phyloP scores from a whole-genome alignment of 2,329 filamentous ascomycete species.

The Ceratocystis lukuohia region DNA sequence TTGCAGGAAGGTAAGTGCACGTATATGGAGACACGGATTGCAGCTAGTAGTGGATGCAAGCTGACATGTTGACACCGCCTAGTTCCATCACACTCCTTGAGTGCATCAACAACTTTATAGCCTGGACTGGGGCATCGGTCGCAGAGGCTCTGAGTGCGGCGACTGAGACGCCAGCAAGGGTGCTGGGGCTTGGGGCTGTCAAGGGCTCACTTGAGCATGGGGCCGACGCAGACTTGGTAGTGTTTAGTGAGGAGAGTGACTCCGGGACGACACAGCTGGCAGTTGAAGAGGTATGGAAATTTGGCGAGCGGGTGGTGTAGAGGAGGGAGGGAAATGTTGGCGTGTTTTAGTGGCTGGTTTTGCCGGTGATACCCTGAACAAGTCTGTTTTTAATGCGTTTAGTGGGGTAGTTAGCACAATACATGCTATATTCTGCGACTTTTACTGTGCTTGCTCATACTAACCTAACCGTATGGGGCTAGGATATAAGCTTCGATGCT shows the following conservation, averaged over 20 bases:
- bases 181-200: conserved; percentile 52
- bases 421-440: too few relatives aligned
- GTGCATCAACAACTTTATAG: conserved; percentile 69
- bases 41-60: neutral
- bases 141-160: conserved; percentile 58
- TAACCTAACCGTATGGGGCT: too few relatives aligned
- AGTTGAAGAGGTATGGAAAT: conserved; percentile 72
- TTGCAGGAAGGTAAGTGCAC: conserved; percentile 54
- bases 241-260: conserved; percentile 43
- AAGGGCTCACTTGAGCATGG: conserved; percentile 55
- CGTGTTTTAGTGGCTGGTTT: neutral
- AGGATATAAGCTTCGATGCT: too few relatives aligned
- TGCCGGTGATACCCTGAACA: too few relatives aligned
- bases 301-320: conserved; percentile 41
- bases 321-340: neutral
- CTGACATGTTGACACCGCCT: neutral
- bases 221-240: conserved; percentile 55
- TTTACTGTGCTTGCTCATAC: too few relatives aligned
- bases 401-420: too few relatives aligned
- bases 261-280: conserved; percentile 39
- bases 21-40: neutral
- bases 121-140: conserved; percentile 56
- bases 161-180: conserved; percentile 61
- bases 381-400: too few relatives aligned
- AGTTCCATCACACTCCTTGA: conserved; percentile 63